Evolutionary conservation across 345 rosid genomes (phyloP), one percentile per base, ranked within the genome.

Genomic region (Eucalyptus tenuipes): DNA sequence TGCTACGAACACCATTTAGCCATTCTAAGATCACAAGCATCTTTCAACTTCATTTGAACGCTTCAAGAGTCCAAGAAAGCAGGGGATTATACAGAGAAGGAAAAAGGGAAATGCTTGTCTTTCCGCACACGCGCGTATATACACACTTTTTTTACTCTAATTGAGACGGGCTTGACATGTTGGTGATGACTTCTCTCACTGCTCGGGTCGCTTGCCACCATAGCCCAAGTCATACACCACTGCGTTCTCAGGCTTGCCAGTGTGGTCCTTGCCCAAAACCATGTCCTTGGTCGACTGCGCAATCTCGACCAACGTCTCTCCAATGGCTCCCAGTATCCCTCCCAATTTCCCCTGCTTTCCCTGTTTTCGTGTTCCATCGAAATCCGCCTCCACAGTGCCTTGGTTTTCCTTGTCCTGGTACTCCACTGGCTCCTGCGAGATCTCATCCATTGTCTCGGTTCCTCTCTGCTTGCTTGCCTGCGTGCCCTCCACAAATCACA

Each of bases 221-320:
- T 86, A 82, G 85, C 87, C 86, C 80, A 88, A 25, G 47, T 66
- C 85, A 3, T 87, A 45, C 66, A 61, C 50, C 11, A 5, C 79
- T 12, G 44, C 27, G 27, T 53, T 88, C 81, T 87, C 22, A 61
- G 85, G 84, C 33, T 61, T 57, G 22, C 40, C 81, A 6, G 82
- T 13, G 88, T 50, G 79, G 47, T 86, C 89, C 22, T 88, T 85
- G 45, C 95, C 97, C 42, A 95, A 90, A 10, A 93, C 93, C 7
- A 95, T 47, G 49, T 94, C 94, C 90, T 92, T 94, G 1, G 98
- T 95, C 4, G 90, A 89, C 88, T 95, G 94, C 1, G 95, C 97
- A 10, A 94, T 96, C 93, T 94, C 97, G 3, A 84, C 94, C 92
- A 96, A 90, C 86, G 99, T 95, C 91, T 96, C 97, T 86, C 97